Percentiles rank a stretch among this genome's conserved stretches.
Conservation (phyloP, 1,284 basidiomycete species). For the Anthracocystis panici-leucophaei region DNA sequence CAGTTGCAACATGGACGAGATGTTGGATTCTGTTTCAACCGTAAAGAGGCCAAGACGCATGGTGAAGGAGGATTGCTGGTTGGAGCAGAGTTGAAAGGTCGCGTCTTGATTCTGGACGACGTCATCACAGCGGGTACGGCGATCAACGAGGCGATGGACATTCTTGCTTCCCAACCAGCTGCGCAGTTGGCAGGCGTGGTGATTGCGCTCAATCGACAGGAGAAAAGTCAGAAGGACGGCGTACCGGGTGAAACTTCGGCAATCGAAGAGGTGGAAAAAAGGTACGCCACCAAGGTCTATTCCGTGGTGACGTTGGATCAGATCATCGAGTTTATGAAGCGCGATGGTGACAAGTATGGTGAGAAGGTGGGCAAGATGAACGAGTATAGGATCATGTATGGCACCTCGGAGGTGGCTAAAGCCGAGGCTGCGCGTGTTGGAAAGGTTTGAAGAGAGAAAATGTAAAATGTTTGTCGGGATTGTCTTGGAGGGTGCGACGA, state of each 20-base stretch:
- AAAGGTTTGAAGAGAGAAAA: background rate
- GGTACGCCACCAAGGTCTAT: constrained; percentile 78
- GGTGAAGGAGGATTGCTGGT: constrained; percentile 96
- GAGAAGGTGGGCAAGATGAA: constrained; percentile 82
- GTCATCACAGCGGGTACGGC: constrained; percentile 88
- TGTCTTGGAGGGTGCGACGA: too few species aligned
- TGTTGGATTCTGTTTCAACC: constrained; percentile 88
- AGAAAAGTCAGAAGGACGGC: constrained; percentile 77
- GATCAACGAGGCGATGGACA: constrained; percentile 67
- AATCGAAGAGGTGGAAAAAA: constrained; percentile 80
- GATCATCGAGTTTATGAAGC: constrained; percentile 84
- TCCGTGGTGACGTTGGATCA: constrained; percentile 86
- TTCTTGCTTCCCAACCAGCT: constrained; percentile 51
- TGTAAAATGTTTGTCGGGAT: background rate
- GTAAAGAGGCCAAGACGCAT: constrained; percentile 95
- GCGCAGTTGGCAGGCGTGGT: constrained; percentile 83
- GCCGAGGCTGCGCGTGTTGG: constrained; percentile 20
- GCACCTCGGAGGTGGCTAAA: constrained; percentile 70
- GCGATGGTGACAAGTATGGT: constrained; percentile 72
- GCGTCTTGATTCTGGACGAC: constrained; percentile 87
- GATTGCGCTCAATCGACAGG: constrained; percentile 89
- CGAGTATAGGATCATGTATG: constrained; percentile 84
- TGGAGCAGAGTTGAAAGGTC: constrained; percentile 82
- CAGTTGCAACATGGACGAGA: constrained; percentile 76
- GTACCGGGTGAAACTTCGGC: constrained; percentile 44